A percentile compares a stretch with the other conserved stretches of the same genome.
Conservation (phyloP, 305 asterid genomes). For the Ajuga reptans region DNA sequence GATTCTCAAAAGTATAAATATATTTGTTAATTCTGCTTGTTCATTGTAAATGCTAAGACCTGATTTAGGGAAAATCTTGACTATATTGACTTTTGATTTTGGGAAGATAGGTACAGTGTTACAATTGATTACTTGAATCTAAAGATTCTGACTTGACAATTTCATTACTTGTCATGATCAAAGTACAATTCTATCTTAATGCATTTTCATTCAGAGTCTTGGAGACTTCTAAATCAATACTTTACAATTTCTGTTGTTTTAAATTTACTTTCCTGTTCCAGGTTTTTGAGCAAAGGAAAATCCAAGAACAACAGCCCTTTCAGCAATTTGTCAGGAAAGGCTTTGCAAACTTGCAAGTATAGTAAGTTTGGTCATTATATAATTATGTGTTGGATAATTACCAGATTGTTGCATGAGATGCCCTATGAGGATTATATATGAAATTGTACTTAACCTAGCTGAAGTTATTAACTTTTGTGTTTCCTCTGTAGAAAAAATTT, state of each 20-base stretch:
- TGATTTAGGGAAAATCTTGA: neutral
- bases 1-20: neutral
- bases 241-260: neutral
- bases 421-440: neutral
- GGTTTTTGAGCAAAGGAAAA: slow-evolving; percentile 5
- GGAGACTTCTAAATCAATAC: neutral
- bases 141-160: neutral
- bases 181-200: neutral
- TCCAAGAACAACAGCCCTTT: neutral
- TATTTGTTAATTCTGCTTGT: no score
- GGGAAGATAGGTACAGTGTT: neutral
- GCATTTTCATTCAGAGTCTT: neutral
- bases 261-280: neutral
- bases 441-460: neutral
- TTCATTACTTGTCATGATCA: neutral
- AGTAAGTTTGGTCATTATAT: slow-evolving; percentile 19
- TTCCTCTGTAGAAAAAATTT: neutral
- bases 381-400: neutral
- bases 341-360: slow-evolving; percentile 12
- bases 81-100: neutral
- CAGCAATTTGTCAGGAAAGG: slow-evolving; percentile 1
- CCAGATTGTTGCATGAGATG: neutral
- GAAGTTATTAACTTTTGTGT: neutral
- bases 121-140: neutral
- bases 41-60: neutral